Base-by-base conservation (phyloP, 257 asterid species). In the Solanum pimpinellifolium region DNA sequence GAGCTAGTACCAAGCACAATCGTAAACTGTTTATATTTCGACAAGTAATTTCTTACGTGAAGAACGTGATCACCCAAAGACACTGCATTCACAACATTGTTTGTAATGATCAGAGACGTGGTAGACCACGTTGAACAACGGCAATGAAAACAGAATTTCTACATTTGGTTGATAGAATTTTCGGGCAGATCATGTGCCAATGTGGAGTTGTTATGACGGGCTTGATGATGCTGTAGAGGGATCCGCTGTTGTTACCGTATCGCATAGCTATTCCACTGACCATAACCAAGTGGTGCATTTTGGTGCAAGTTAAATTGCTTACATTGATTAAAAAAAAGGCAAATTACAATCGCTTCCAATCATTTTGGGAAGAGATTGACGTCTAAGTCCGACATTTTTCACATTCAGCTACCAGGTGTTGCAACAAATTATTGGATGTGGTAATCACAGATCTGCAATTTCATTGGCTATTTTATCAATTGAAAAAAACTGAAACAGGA, bases 171-270 rank as follows among this genome's bases (percentile, higher is more conserved):
- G 98, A 0, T 91, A 91, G 25, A 91, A 94, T 72, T 7, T 95
- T 12, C 95, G 98, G 99, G 86, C 95, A 14, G 99, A 95, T 82
- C 98, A 95, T 23, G 94, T 95, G 1, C 95, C 99, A 39, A 95
- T 95, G 98, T 89, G 87, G 31, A 35, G 85, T 0, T 92, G 94
- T 86, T 42, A 77, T 2, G 98, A 96, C 29, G 98, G 99, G 0
- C 76, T 95, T 52, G 89, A 94, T 8, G 98, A 96, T 39, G 95
- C 89, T 12, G 89, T 96, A 27, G 80, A 84, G 72, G 99, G 91
- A 2, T 95, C 98, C 14, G 94, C 98, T 0, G 98, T 92, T 0
- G 20, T 94, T 86, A 94, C 98, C 84, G 88, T 96, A 56, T 93
- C 99, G 6, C 95, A 96, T 86, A 3, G 93, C 31, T 98, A 94